Base-by-base conservation (phyloP, 2,329 filamentous ascomycete genomes). In the Cryphonectria japonica region DNA sequence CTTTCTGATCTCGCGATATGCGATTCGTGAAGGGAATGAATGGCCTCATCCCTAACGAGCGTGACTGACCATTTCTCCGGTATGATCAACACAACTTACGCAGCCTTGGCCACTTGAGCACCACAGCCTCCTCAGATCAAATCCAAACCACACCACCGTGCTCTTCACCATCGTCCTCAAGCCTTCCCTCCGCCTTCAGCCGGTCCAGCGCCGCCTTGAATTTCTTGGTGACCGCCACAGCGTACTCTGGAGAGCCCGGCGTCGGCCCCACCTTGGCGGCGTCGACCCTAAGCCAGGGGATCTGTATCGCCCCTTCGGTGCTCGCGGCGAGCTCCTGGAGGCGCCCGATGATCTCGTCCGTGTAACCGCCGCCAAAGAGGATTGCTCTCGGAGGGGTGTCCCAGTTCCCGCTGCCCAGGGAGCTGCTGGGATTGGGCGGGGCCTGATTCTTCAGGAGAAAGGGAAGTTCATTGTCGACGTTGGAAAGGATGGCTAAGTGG, bases 361-460 rank as follows among this genome's bases (percentile, higher is more conserved):
- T 64, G 41, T 43, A 64, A 39, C 37, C 61, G 61, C 61, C 61
- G 61, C 39, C 61, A 16, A 63, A 46, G 61, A 64, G 37, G 61
- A 46, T 19, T 3, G 61, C 39, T 26, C 41, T 64, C 22, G 61
- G 39, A n/a, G 61, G 61, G 14, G 61, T 11, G 13, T 43, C 26
- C 61, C 61, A 64, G 61, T 64, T 64, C 2, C 61, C 61, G 39
- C 11, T 64, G 61, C 61, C 61, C 22, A 46, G 39, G n/a, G 13
- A 8, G 61, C 61, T 64, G 39, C 61, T 64, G 39, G n/a, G 39
- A 14, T 26, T 64, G 37, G n/a, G 19, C 19, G 61, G 61, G 13
- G 16, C 13, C 39, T 26, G n/a, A n/a, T 9, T 64, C 2, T 26
- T n/a, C 9, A 32, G 61, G 37, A 46, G n/a, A 22, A 41, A 26